Percentiles rank a stretch among this genome's conserved stretches.
phyloP scores from a whole-genome alignment of 495 filamentous ascomycete species.

The Extremus antarcticus region DNA sequence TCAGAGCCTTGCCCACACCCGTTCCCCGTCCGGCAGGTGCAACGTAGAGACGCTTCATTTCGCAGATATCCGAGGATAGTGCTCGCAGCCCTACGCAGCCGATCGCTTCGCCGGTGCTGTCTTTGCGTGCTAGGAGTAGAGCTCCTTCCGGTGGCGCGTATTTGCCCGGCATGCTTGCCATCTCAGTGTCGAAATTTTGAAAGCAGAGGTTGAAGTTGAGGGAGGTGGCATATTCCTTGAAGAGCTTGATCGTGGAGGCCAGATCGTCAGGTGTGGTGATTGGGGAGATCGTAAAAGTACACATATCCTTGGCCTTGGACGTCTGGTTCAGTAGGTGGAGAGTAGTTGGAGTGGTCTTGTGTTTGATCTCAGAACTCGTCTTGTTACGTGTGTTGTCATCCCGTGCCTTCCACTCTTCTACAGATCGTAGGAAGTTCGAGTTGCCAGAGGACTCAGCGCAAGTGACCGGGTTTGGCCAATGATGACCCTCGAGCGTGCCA shows the following conservation, averaged over 20 bases:
- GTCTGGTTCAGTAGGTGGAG: too few species aligned
- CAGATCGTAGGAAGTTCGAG: too few species aligned
- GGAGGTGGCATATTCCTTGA: slow-evolving; percentile 42
- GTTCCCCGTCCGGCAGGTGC: slow-evolving; percentile 35
- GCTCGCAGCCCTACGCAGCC: slow-evolving; percentile 43
- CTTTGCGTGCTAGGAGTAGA: slow-evolving; percentile 35
- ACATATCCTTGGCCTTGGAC: neutral
- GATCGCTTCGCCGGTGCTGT: slow-evolving; percentile 24
- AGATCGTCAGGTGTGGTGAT: slow-evolving; percentile 33
- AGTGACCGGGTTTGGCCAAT: too few species aligned
- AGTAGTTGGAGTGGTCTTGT: too few species aligned
- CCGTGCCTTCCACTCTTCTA: too few species aligned
- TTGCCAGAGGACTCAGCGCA: too few species aligned
- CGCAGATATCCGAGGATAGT: slow-evolving; percentile 31
- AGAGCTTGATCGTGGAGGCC: slow-evolving; percentile 31
- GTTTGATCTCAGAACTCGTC: too few species aligned
- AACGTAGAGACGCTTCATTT: slow-evolving; percentile 52
- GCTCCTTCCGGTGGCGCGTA: slow-evolving; percentile 38
- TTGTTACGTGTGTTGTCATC: too few species aligned
- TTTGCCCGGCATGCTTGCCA: slow-evolving; percentile 43
- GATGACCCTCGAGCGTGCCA: too few species aligned
- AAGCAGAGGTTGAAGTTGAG: slow-evolving; percentile 47
- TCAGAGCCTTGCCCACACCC: slow-evolving; percentile 39
- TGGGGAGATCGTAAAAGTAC: slow-evolving; percentile 7
- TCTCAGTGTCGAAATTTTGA: slow-evolving; percentile 45